Evolutionary conservation across 768 basidiomycete species (phyloP), one percentile per base, ranked within the genome.

Genomic region (Russula foetens): DNA sequence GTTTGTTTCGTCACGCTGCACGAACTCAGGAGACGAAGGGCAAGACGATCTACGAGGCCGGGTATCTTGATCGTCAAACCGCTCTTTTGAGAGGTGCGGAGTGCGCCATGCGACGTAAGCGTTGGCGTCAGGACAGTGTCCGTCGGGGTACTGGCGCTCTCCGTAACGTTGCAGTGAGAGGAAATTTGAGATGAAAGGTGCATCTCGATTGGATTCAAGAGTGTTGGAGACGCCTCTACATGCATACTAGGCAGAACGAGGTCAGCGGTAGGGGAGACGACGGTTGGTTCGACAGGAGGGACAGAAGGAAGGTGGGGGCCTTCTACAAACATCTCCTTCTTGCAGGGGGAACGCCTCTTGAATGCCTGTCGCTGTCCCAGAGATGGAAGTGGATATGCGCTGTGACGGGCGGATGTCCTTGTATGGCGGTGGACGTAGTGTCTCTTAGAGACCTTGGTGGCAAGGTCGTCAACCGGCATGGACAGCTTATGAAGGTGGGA

Each of bases 21-120:
- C 19, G 54, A 53, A 33, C 12, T 3, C 24, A 45, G 24, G 23
- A 60, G 50, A 24, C 44, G 55, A 28, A 62, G 44, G 9, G 50
- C 44, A 57, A 62, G 60, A 15, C 54, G 55, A 29, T 57, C 60
- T 3, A 62, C 38, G 2, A 45, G 50, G 55, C 55, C 7, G 7
- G 60, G 60, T 51, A 62, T 57, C 21, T 31, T 57, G 35, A 57
- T 53, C 12, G 43, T 56, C 50, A 62, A 21, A 8, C 50, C 21
- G 39, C 21, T 46, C 21, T 24, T 47, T 28, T 48, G 38, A 38
- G 51, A 12, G 21, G 39, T 17, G 23, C 21, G 24, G 17, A 8
- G 24, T 9, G 39, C 19, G 19, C 43, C 28, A 7, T 43, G 2
- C 19, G 41, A 7, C 9, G 17, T 48, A 2, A 35, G 23, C n/a